phyloP scores from a whole-genome alignment of 2,329 filamentous ascomycete species.

The Neoarthrinium moseri region DNA sequence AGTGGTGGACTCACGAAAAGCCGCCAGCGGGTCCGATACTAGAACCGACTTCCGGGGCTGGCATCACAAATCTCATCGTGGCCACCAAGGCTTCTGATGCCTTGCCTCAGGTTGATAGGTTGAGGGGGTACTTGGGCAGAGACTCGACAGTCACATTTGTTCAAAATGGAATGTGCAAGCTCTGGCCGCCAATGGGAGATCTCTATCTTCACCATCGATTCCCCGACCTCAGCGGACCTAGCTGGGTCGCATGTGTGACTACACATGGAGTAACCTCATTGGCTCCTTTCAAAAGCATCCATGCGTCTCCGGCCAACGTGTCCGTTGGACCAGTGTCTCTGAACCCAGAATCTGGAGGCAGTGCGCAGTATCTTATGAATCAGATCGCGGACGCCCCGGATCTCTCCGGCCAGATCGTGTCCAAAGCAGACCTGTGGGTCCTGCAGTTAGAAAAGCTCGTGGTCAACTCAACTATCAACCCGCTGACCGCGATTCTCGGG shows the following conservation, averaged over 20 bases:
- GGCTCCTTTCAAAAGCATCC: conserved; percentile 49
- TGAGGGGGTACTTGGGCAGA: conserved; percentile 61
- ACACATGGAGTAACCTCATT: conserved; percentile 55
- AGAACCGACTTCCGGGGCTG: conserved; percentile 37
- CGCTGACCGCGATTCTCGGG: conserved; percentile 75
- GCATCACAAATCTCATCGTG: conserved; percentile 73
- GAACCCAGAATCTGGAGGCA: conserved; percentile 14
- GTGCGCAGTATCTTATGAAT: conserved; percentile 36
- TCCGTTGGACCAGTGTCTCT: conserved; percentile 45
- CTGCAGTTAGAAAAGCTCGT: conserved; percentile 85
- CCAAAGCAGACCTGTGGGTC: conserved; percentile 45
- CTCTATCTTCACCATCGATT: conserved; percentile 43
- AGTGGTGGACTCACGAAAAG: conserved; percentile 51
- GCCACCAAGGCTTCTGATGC: conserved; percentile 73
- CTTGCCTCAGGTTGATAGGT: conserved; percentile 54
- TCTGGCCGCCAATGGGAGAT: conserved; percentile 53
- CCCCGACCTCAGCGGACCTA: conserved; percentile 45
- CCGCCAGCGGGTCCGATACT: conserved; percentile 33
- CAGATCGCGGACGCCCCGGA: conserved; percentile 41
- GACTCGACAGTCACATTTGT: conserved; percentile 76
- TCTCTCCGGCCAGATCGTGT: conserved; percentile 39
- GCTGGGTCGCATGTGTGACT: conserved; percentile 68
- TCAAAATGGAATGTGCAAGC: conserved; percentile 82
- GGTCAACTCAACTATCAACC: conserved; percentile 78
- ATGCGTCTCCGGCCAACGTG: conserved; percentile 49